Base-by-base conservation (phyloP, 805 yeast species). In the Spathaspora boniae region DNA sequence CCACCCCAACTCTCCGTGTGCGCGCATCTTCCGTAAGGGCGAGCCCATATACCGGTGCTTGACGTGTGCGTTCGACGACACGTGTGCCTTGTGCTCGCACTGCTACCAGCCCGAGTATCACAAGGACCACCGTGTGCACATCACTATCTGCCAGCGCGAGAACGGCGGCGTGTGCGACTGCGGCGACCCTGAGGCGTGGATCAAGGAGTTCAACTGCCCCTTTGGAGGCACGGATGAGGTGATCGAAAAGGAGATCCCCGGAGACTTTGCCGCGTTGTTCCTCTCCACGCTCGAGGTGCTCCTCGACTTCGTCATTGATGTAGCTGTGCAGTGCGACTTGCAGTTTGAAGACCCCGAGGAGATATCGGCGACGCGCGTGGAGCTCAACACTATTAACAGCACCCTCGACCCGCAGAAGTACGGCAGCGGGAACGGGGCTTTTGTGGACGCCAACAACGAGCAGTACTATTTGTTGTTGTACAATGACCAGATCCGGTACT, bases 121-220 rank as follows among this genome's bases (percentile, higher is more conserved):
- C 57, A 51, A 53, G 23, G 91, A 78, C 29, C 98, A 89, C 55
- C 74, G 77, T 31, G 80, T 84, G 6, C 75, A 80, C 37, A 73
- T 78, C 12, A 68, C 76, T 26, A 76, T 84, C 5, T 74, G 82
- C 38, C 76, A 75, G 28, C 66, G 85, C 34, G 83, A 77, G 41
- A 82, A 76, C 38, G 86, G 89, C 25, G 93, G 93, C 0, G 83
- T 82, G 14, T 84, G 94, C 54, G 96, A 86, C 51, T 86, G 96
- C 56, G 95, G 96, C 4, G 95, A 87, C 50, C 76, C 79, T 0
- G 95, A 85, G 50, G 94, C 94, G 0, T 87, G 94, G 88, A 71
- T 65, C 4, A 56, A 56, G 11, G 58, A 68, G 1, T 62, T 78
- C 28, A 50, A 62, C 9, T 86, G 95, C 53, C 65, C 66, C 14